A percentile compares a stretch with the other conserved stretches of the same genome.
Evolutionary conservation across 345 rosid genomes (phyloP).

Genomic region (Hirschfeldia incana): DNA sequence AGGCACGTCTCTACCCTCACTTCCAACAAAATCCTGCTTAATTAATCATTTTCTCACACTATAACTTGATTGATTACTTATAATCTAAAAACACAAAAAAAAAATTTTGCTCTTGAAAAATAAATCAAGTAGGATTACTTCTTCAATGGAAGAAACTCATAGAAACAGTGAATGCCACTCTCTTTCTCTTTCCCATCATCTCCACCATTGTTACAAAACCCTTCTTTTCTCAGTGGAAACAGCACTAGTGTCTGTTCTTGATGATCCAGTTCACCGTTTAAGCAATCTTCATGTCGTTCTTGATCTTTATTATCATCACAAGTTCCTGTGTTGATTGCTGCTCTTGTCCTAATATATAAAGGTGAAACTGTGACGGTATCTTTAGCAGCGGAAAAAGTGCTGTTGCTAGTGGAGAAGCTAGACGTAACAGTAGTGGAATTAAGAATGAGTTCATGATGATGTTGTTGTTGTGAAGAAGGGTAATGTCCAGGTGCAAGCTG

Average conservation of each 20-base stretch:
- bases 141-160: conserved; percentile 84
- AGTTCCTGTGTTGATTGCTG: conserved; percentile 39
- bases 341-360: conserved; percentile 13
- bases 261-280: conserved; percentile 31
- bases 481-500: conserved; percentile 44
- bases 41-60: not conserved
- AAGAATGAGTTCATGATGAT: conserved; percentile 45
- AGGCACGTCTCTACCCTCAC: conserved; percentile 37
- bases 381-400: conserved; percentile 21
- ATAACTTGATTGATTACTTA: conserved; percentile 1
- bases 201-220: conserved; percentile 29
- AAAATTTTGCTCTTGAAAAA: not conserved
- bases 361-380: conserved; percentile 20
- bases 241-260: conserved; percentile 67
- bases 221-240: conserved; percentile 58
- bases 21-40: conserved; percentile 43
- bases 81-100: conserved; percentile 1
- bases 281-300: conserved; percentile 33
- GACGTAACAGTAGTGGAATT: conserved; percentile 39
- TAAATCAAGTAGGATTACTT: conserved; percentile 36
- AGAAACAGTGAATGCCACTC: conserved; percentile 51
- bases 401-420: conserved; percentile 15
- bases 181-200: conserved; percentile 39
- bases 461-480: conserved; percentile 41
- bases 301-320: conserved; percentile 33